Base-by-base conservation (phyloP, 768 basidiomycete genomes). In the Agrocybe chaxingu region DNA sequence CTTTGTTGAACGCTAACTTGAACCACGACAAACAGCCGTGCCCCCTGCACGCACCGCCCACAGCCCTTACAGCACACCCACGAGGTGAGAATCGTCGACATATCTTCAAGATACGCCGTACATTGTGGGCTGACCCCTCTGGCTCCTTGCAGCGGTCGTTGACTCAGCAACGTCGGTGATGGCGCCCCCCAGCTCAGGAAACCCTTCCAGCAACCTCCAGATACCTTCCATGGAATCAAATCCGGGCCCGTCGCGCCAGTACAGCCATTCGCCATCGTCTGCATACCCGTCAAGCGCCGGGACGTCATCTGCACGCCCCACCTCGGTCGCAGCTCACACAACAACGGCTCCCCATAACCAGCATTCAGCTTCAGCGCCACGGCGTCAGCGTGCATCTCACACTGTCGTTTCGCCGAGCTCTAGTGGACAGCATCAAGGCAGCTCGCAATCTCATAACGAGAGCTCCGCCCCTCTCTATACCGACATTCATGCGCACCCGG, bases 401-500 rank as follows among this genome's bases (percentile, higher is more conserved):
- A 78, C 77, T 19, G 83, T 87, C 47, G 76, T 81, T 37, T 82
- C 85, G 4, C 55, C 64, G 3, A 59, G 60, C n/a, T 47, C 58
- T 68, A 71, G 50, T 35, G 58, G 57, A 3, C 64, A 60, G n/a
- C 63, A 67, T 37, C 61, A 62, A 36, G 55, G 60, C 30, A 57
- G 66, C 48, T 62, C 58, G 40, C 52, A 58, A 13, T 47, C 61
- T 34, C 63, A 63, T 31, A 67, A 72, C 12, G 67, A 69, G 1
- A 79, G 79, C 51, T 70, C 69, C 8, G 70, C 77, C 35, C 30
- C 43, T 33, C 29, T 42, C 6, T 39, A 44, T 29, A 42, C 39
- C 40, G 89, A 92, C 67, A 87, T 91, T 18, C 89, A 91, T 66
- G 77, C 85, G 2, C 90, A 93, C 63, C 91, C 91, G 1, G 89